Conservation (phyloP, 1,284 basidiomycete species). For the Apiotrichum sp. region DNA sequence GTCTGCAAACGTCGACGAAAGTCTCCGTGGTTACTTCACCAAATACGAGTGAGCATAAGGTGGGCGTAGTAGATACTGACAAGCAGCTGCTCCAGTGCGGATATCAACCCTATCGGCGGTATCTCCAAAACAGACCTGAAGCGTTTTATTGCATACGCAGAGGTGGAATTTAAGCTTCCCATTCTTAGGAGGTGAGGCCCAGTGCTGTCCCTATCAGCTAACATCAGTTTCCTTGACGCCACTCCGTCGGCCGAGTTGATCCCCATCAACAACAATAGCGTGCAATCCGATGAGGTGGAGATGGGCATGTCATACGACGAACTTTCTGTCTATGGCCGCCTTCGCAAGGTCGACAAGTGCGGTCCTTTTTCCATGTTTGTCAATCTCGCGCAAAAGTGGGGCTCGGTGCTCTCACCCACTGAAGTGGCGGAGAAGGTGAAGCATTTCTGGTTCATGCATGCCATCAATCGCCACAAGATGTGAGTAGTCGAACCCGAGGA, state of each 20-base stretch:
- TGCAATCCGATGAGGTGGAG: constrained; percentile 94
- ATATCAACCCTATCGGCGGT: constrained; percentile 96
- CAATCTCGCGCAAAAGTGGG: constrained; percentile 91
- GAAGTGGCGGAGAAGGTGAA: constrained; percentile 97
- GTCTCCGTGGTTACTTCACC: constrained; percentile 90
- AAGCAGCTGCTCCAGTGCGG: constrained; percentile 61
- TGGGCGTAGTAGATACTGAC: not conserved
- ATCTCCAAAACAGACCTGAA: constrained; percentile 98
- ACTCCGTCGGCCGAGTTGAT: constrained; percentile 94
- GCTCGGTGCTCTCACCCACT: constrained; percentile 60
- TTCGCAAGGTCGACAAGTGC: constrained; percentile 94
- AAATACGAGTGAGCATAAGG: constrained; percentile 77
- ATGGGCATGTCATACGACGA: constrained; percentile 99
- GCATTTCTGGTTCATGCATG: constrained; percentile 93
- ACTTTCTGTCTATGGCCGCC: constrained; percentile 81
- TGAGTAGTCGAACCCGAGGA: constrained; percentile 14
- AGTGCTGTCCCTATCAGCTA: not conserved
- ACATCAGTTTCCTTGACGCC: constrained; percentile 74
- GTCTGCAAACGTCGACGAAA: constrained; percentile 97
- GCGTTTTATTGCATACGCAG: constrained; percentile 84
- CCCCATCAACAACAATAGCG: constrained; percentile 83
- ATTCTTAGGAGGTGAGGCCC: constrained; percentile 63
- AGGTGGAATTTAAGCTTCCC: constrained; percentile 71
- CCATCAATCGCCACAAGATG: constrained; percentile 98
- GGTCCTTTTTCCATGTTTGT: constrained; percentile 96